A percentile compares a stretch with the other conserved stretches of the same genome.
Evolutionary conservation across 768 basidiomycete species (phyloP).

Genomic region (Trichaptum fuscoviolaceum): DNA sequence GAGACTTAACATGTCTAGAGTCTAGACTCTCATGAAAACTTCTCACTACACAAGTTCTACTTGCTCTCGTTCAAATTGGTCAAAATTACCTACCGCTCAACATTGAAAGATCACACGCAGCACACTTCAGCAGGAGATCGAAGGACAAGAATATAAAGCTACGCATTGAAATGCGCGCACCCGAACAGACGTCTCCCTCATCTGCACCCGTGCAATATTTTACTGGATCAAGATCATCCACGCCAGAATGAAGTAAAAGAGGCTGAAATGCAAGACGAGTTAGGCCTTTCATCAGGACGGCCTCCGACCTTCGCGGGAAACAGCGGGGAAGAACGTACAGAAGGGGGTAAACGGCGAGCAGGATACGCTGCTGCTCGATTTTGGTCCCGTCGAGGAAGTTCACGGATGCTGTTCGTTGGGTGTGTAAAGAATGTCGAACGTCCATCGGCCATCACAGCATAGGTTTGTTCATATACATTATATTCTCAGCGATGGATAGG

Average conservation of each 20-base stretch:
- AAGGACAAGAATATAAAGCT: neutral
- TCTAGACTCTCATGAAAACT: too few relatives aligned
- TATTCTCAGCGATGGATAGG: neutral
- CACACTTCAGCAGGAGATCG: neutral
- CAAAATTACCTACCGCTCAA: neutral
- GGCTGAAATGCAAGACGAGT: slow-evolving; percentile 31
- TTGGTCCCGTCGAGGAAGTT: slow-evolving; percentile 95
- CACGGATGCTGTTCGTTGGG: slow-evolving; percentile 60
- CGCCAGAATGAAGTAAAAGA: slow-evolving; percentile 91
- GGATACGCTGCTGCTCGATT: slow-evolving; percentile 83
- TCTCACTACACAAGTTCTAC: too few relatives aligned
- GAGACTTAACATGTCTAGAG: too few relatives aligned
- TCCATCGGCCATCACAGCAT: neutral
- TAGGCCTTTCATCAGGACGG: slow-evolving; percentile 1
- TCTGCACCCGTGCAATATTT: neutral
- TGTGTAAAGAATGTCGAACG: neutral
- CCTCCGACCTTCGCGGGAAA: slow-evolving; percentile 7
- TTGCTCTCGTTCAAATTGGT: too few relatives aligned
- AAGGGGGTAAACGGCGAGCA: slow-evolving; percentile 95
- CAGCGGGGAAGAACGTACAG: slow-evolving; percentile 48
- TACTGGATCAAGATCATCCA: slow-evolving; percentile 97
- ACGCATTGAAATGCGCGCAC: neutral
- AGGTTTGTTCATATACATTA: neutral
- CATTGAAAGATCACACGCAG: neutral
- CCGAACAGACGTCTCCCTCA: neutral